Percentiles rank a stretch among this genome's conserved stretches.
phyloP scores from a whole-genome alignment of 306 rosid genomes.

The Cyamopsis tetragonoloba region DNA sequence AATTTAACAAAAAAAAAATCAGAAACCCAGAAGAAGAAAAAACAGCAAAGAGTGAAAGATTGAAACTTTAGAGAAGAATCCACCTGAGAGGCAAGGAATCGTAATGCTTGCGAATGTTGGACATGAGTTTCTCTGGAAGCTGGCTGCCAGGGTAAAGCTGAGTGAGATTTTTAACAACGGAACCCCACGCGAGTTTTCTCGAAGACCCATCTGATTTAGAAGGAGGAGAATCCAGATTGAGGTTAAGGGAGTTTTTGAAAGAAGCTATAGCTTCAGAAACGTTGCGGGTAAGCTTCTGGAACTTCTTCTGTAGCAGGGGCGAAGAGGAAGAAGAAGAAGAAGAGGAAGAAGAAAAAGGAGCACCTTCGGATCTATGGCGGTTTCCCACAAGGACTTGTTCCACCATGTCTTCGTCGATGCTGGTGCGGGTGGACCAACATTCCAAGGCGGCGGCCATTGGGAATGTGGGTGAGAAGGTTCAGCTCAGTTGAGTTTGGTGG shows the following conservation, averaged over 20 bases:
- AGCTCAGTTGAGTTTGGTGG: background rate
- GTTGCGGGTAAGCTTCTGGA: slow-evolving; percentile 75
- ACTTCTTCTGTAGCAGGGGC: slow-evolving; percentile 62
- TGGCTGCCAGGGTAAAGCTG: slow-evolving; percentile 89
- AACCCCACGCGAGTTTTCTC: slow-evolving; percentile 67
- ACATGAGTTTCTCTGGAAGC: slow-evolving; percentile 85
- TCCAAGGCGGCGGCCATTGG: slow-evolving; percentile 80
- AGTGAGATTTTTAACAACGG: slow-evolving; percentile 72
- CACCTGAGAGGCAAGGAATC: slow-evolving; percentile 89
- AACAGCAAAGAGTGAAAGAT: background rate
- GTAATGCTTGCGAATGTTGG: slow-evolving; percentile 79
- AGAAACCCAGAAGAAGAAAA: background rate
- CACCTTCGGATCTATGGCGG: slow-evolving; percentile 67
- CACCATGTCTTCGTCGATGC: slow-evolving; percentile 56
- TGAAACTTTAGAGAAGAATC: too few relatives aligned
- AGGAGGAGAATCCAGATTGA: slow-evolving; percentile 30
- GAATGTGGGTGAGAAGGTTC: background rate
- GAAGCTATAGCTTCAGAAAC: slow-evolving; percentile 75
- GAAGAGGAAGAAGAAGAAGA: slow-evolving; percentile 26
- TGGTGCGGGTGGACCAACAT: slow-evolving; percentile 80
- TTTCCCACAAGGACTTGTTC: slow-evolving; percentile 78
- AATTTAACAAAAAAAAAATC: background rate
- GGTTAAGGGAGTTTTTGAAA: slow-evolving; percentile 66
- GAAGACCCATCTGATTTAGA: slow-evolving; percentile 8
- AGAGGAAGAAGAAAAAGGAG: slow-evolving; percentile 5